These are phyloP conservation scores for Hypoxylon sp. DNA, from an alignment of 2,329 filamentous ascomycete species.

Conservation along the genomic window DNA sequence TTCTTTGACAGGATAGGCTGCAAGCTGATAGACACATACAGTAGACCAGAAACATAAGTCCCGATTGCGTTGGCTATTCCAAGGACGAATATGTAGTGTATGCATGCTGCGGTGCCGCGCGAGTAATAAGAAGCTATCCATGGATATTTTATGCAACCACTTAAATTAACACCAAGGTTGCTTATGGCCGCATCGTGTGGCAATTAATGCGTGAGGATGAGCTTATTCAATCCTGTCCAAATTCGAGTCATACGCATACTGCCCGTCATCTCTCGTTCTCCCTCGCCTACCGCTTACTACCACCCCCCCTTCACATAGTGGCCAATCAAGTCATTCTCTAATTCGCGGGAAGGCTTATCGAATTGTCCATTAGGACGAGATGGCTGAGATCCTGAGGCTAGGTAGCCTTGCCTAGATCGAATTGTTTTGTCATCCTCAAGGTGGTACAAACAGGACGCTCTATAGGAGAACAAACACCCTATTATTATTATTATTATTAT, in stretches of 20 bases:
- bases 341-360: conserved; percentile 6
- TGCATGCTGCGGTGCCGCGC: conserved; percentile 39
- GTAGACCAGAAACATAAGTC: conserved; percentile 35
- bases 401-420: conserved; percentile 41
- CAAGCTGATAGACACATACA: conserved; percentile 34
- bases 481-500: conserved; percentile 4
- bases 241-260: conserved; percentile 42
- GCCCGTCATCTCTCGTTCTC: conserved; percentile 34
- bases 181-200: conserved; percentile 42
- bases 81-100: conserved; percentile 37
- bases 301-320: conserved; percentile 19
- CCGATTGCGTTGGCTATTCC: conserved; percentile 28
- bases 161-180: conserved; percentile 34
- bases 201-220: conserved; percentile 45
- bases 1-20: conserved; percentile 29
- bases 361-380: conserved; percentile 21
- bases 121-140: conserved; percentile 37
- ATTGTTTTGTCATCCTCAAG: conserved; percentile 18
- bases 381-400: conserved; percentile 34
- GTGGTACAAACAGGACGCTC: conserved; percentile 5
- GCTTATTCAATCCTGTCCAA: conserved; percentile 36
- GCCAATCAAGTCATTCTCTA: conserved; percentile 26
- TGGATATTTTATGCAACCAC: conserved; percentile 28
- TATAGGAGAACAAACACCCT: conserved; percentile 22
- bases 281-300: conserved; percentile 31